These are phyloP conservation scores for Ceratocystis ficicola DNA, from an alignment of 2,329 filamentous ascomycete species.

Conservation along the genomic window DNA sequence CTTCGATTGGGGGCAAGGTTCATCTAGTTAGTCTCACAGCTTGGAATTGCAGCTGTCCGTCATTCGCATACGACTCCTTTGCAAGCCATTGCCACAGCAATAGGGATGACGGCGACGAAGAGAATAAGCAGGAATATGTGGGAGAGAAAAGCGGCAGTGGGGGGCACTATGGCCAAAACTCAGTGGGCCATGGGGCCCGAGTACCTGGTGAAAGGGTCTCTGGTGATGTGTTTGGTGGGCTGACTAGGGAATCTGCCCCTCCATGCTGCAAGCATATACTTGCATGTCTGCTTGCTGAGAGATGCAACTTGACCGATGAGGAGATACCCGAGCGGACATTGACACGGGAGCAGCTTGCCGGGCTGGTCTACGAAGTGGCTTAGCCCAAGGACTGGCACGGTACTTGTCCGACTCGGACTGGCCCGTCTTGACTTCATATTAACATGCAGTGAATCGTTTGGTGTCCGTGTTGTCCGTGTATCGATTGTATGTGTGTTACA, in stretches of 20 bases:
- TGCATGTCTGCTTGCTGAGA: conserved; percentile 63
- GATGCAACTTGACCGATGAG: conserved; percentile 35
- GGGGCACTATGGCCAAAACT: background rate
- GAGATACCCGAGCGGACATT: conserved; percentile 42
- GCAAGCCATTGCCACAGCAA: conserved; percentile 24
- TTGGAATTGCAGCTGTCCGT: conserved; percentile 86
- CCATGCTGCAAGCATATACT: conserved; percentile 80
- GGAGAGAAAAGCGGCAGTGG: conserved; percentile 25
- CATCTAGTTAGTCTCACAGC: conserved; percentile 63
- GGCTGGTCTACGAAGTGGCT: conserved; percentile 43
- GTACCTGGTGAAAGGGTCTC: background rate
- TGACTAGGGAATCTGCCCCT: conserved; percentile 31
- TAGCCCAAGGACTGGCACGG: background rate
- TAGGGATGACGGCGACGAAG: background rate
- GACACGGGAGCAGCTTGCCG: conserved; percentile 57
- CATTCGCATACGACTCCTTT: conserved; percentile 66
- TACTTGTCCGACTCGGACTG: too few relatives aligned
- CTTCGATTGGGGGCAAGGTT: background rate
- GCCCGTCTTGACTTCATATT: background rate
- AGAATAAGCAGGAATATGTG: background rate
- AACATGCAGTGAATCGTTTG: conserved; percentile 5
- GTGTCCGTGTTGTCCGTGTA: background rate
- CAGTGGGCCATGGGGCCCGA: background rate
- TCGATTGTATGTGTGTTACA: conserved; percentile 15
- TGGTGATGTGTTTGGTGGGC: conserved; percentile 37